Evolutionary conservation across 169 alveolate genomes (phyloP), one percentile per base, ranked within the genome.

Genomic region (Plasmodium reichenowi): DNA sequence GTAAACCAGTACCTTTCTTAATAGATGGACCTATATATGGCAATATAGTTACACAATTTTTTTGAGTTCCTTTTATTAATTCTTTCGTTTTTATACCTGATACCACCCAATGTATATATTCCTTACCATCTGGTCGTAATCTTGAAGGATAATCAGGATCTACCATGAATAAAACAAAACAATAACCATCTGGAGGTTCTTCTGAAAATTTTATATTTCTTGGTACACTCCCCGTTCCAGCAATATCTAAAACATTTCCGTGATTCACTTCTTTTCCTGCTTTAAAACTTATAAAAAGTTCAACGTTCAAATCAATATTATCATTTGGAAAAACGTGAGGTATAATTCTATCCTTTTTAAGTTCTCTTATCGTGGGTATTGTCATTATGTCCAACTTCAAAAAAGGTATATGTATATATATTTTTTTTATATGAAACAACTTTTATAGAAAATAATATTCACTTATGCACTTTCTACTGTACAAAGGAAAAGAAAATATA

Each of bases 81-180:
- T 83, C 91, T 50, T 83, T 83, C 26, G 91, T 58, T 83, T 83
- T 83, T 20, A 83, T 83, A 17, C 91, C 91, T 5, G 91, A 83
- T 43, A 83, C 67, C 68, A 60, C 91, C 91, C 91, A 83, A 47
- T 83, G 91, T 1, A 68, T 66, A 54, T 83, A 83, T 52, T 83
- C 91, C 9, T 54, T 83, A 56, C 91, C 91, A 45, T 83, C 91
- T 12, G 91, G 91, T 83, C 73, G 52, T 83, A 63, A 68, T 70
- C 91, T 54, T 3, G 91, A 83, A 24, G 91, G 91, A 62, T 45
- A 83, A 50, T 83, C 91, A 12, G 91, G 86, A 12, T 83, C 91
- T 13, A 83, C 58, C 91, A 83, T 83, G 45, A 83, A 67, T 29
- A 83, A 83, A 83, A 83, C 62, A 68, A 45, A 83, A 60, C 91